A percentile compares a stretch with the other conserved stretches of the same genome.
These are phyloP conservation scores for Pythium sukuiense DNA, from an alignment of 352 stramenopile species.

Conservation along the genomic window DNA sequence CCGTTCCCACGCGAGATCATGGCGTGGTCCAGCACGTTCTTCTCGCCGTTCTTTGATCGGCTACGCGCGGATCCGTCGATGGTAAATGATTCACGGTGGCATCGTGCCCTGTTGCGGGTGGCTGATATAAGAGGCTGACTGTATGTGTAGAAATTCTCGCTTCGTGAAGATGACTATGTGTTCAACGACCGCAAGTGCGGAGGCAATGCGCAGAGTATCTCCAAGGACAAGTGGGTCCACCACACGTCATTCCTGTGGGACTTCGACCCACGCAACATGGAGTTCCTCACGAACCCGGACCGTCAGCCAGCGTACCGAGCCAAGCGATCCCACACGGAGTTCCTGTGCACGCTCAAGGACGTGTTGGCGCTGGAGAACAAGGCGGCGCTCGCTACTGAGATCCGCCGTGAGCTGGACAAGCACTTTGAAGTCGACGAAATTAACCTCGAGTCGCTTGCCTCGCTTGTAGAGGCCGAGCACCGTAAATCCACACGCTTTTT, in stretches of 20 bases:
- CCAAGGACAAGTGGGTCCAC: slow-evolving; percentile 94
- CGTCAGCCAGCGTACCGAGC: slow-evolving; percentile 94
- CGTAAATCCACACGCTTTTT: slow-evolving; percentile 69
- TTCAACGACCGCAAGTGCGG: slow-evolving; percentile 94
- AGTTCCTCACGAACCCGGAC: slow-evolving; percentile 92
- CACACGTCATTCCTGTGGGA: slow-evolving; percentile 98
- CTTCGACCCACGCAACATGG: slow-evolving; percentile 93
- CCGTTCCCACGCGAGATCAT: slow-evolving; percentile 93
- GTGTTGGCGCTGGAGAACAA: slow-evolving; percentile 46
- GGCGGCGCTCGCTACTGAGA: slow-evolving; percentile 42
- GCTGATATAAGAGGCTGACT: too few species aligned
- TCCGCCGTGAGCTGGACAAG: slow-evolving; percentile 46
- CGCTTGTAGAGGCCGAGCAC: slow-evolving; percentile 57
- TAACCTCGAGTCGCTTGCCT: slow-evolving; percentile 40
- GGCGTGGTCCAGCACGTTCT: slow-evolving; percentile 87
- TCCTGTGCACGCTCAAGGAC: slow-evolving; percentile 91
- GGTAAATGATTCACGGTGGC: slow-evolving; percentile 18
- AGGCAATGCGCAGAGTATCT: slow-evolving; percentile 97
- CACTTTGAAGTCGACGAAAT: slow-evolving; percentile 70
- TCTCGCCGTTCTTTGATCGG: slow-evolving; percentile 72
- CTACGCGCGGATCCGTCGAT: slow-evolving; percentile 30
- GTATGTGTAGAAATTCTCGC: slow-evolving; percentile 67
- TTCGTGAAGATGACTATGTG: slow-evolving; percentile 97
- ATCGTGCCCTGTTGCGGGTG: too few species aligned
- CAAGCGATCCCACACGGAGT: slow-evolving; percentile 91